Base-by-base conservation (phyloP, 2,329 filamentous ascomycete species). In the Stagonosporopsis tanaceti region DNA sequence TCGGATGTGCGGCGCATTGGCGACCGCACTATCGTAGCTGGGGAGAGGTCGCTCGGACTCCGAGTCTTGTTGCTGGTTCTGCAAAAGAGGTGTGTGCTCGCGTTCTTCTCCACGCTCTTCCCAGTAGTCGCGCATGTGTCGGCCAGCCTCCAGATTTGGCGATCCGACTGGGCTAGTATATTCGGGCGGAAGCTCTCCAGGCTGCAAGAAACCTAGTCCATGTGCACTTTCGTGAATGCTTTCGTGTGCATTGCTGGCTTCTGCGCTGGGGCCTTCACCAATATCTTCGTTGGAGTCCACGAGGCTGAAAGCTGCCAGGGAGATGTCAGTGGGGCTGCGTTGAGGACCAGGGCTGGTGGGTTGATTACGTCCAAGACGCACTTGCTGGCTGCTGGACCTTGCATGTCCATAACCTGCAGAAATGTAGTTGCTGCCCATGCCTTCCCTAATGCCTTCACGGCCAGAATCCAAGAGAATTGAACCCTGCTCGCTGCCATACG, bases 401-500 rank as follows among this genome's bases (percentile, higher is more conserved):
- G 85, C 86, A 74, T 96, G 92, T 42, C 85, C 84, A 55, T 69
- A 75, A 22, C 72, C 72, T 53, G 73, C 67, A 55, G 84, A 80
- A 52, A 82, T 78, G 68, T 81, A 82, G 46, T 67, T 73, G 50
- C 80, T 74, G 44, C 70, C 79, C 70, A 81, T 83, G 53, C 84
- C 83, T 73, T 87, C 82, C 56, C 80, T 72, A 38, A 82, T 77
- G 57, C 80, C 80, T 51, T 83, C 81, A 39, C 78, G 73, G 12
- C 95, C 95, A 6, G 92, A 89, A 74, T 97, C 95, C 12, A 99
- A 85, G 27, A 99, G 82, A 66, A 99, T 97, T 73, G 93, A 97
- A 68, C 95, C 95, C 78, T 97, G 93, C 79, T 98, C 95, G 61
- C 92, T 97, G 45, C 95, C 95, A 73, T 99, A 99, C 1, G 95